A percentile compares a stretch with the other conserved stretches of the same genome.
Evolutionary conservation across 768 basidiomycete species (phyloP).

Genomic region (Suillus subaureus): DNA sequence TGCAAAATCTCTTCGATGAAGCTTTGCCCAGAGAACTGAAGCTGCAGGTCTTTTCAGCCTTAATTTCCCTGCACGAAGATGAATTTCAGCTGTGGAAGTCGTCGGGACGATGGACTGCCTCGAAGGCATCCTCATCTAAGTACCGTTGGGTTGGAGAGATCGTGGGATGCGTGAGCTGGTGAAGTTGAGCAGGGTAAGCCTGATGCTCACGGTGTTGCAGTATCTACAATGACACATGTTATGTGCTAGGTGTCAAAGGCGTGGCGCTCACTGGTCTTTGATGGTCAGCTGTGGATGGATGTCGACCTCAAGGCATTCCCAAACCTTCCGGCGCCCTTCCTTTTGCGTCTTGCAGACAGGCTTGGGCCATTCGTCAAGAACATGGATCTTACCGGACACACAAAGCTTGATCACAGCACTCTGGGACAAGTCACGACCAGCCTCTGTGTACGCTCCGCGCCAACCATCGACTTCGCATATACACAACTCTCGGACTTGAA

Average conservation of each 20-base stretch:
- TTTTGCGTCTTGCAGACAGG: conserved; percentile 52
- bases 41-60: conserved; percentile 54
- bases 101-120: conserved; percentile 59
- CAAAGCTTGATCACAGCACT: conserved; percentile 47
- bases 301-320: conserved; percentile 69
- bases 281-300: conserved; percentile 84
- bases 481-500: conserved; percentile 75
- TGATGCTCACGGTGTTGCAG: neutral
- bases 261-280: conserved; percentile 77
- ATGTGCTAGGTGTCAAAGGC: conserved; percentile 65
- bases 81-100: conserved; percentile 51
- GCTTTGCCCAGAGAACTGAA: conserved; percentile 72
- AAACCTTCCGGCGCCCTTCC: conserved; percentile 48
- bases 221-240: conserved; percentile 18
- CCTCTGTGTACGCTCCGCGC: conserved; percentile 48
- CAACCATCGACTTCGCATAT: conserved; percentile 36
- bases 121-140: conserved; percentile 60
- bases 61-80: conserved; percentile 60
- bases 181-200: conserved; percentile 74
- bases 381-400: conserved; percentile 67
- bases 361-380: conserved; percentile 67
- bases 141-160: conserved; percentile 77
- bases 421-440: conserved; percentile 55
- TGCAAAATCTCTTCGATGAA: conserved; percentile 68
- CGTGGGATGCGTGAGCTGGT: conserved; percentile 78